Conservation (phyloP, 2,329 filamentous ascomycete genomes). For the Dothiorella sarmentorum region DNA sequence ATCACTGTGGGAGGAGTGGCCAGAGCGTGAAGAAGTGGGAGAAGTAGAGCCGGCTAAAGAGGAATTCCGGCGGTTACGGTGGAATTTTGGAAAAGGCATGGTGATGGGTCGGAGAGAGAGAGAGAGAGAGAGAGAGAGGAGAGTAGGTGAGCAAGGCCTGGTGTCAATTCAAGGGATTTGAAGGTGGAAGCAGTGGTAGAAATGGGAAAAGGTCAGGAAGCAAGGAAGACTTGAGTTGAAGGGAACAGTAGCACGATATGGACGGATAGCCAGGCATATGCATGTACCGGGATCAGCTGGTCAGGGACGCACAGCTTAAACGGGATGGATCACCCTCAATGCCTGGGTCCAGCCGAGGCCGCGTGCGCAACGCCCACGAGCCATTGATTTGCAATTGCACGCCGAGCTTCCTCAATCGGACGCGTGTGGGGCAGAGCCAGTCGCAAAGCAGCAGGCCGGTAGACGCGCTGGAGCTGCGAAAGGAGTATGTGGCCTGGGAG, state of each 20-base stretch:
- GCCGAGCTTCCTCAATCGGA: not conserved
- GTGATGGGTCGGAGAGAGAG: not conserved
- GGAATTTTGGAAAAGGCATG: not conserved
- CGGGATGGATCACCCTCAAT: slow-evolving; percentile 9
- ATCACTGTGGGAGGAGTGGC: not conserved
- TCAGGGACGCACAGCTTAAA: not conserved
- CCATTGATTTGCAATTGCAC: slow-evolving; percentile 1
- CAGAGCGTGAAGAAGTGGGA: not conserved
- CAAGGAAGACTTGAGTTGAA: not conserved
- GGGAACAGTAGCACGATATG: not conserved
- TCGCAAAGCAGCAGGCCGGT: too few species aligned
- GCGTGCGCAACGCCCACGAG: not conserved
- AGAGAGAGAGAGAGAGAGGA: not conserved
- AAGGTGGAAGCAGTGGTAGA: not conserved
- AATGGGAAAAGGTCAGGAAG: not conserved
- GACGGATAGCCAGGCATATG: not conserved
- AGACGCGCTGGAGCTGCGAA: too few species aligned
- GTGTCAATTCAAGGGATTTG: not conserved
- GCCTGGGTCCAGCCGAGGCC: not conserved
- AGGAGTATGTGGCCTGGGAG: not conserved
- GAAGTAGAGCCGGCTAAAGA: not conserved
- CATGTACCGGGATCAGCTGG: not conserved
- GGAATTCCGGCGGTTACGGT: not conserved
- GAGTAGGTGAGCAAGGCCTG: not conserved
- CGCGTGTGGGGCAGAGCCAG: not conserved